These are phyloP conservation scores for Wolfiporia cocos DNA, from an alignment of 1,284 basidiomycete genomes.

Conservation along the genomic window DNA sequence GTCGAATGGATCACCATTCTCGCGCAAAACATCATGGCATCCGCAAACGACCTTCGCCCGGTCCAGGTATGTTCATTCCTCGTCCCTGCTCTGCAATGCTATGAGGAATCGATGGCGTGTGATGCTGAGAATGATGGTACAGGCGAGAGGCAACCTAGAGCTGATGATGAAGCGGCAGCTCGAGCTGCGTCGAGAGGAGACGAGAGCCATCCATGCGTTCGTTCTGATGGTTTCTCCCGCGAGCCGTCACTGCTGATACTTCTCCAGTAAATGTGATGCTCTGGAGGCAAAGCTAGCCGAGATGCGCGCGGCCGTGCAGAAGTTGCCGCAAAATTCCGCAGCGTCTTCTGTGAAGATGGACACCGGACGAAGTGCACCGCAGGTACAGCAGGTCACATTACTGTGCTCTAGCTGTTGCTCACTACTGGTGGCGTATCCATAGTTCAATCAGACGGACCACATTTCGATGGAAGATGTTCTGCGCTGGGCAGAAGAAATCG, in stretches of 20 bases:
- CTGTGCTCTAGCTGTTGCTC: too few relatives aligned
- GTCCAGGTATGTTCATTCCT: slow-evolving; percentile 48
- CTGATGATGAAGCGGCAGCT: slow-evolving; percentile 72
- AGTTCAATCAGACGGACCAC: too few relatives aligned
- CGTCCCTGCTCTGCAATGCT: too few relatives aligned
- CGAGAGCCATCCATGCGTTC: slow-evolving; percentile 55
- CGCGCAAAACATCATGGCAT: slow-evolving; percentile 77
- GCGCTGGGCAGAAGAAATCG: slow-evolving; percentile 57
- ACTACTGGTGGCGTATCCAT: too few relatives aligned
- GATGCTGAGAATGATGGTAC: too few relatives aligned
- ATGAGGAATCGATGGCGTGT: too few relatives aligned
- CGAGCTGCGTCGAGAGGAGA: slow-evolving; percentile 63
- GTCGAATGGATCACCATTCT: slow-evolving; percentile 72
- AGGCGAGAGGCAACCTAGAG: slow-evolving; percentile 71
- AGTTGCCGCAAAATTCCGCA: slow-evolving; percentile 2
- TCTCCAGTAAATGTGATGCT: slow-evolving; percentile 56
- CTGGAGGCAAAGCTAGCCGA: slow-evolving; percentile 56
- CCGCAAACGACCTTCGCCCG: slow-evolving; percentile 75
- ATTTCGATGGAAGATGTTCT: slow-evolving; percentile 39
- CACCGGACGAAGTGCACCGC: too few relatives aligned
- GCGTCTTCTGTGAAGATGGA: background rate
- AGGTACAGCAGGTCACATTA: too few relatives aligned
- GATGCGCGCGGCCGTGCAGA: slow-evolving; percentile 35
- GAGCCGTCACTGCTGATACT: slow-evolving; percentile 1
- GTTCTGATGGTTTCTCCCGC: slow-evolving; percentile 13